Evolutionary conservation across 164 flowering plant species (phyloP).

Genomic region (Magnolia kwangsiensis): DNA sequence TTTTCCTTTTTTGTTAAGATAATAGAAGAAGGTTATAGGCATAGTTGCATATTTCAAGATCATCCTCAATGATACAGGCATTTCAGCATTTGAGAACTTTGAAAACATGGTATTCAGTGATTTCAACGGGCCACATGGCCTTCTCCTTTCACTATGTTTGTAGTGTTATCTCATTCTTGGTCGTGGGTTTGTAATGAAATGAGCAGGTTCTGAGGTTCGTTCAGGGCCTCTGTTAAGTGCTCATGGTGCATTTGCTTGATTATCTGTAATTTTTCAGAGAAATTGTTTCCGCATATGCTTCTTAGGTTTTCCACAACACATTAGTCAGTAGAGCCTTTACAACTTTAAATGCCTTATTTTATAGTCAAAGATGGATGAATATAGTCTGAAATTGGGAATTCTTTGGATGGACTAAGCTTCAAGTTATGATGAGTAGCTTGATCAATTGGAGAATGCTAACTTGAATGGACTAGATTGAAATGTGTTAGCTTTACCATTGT

Average conservation of each 20-base stretch:
- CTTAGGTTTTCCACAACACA: not conserved
- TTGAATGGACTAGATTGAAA: not conserved
- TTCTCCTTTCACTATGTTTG: not conserved
- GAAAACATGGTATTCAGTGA: not conserved
- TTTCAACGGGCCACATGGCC: not conserved
- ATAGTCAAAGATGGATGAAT: not conserved
- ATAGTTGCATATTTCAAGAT: not conserved
- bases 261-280: not conserved
- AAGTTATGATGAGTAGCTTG: not conserved
- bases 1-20: not conserved
- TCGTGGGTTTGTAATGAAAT: not conserved
- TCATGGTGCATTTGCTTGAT: not conserved
- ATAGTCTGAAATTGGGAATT: not conserved
- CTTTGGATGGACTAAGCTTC: not conserved
- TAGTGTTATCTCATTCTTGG: not conserved
- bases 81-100: not conserved
- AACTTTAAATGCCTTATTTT: not conserved
- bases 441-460: not conserved
- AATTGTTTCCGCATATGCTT: not conserved
- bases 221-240: not conserved
- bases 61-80: not conserved
- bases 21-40: not conserved
- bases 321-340: not conserved
- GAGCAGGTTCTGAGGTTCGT: not conserved
- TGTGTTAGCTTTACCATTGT: not conserved